Percentiles rank a stretch among this genome's conserved stretches.
Evolutionary conservation across 2,329 filamentous ascomycete genomes (phyloP).

Genomic region (Alternaria incomplexa): DNA sequence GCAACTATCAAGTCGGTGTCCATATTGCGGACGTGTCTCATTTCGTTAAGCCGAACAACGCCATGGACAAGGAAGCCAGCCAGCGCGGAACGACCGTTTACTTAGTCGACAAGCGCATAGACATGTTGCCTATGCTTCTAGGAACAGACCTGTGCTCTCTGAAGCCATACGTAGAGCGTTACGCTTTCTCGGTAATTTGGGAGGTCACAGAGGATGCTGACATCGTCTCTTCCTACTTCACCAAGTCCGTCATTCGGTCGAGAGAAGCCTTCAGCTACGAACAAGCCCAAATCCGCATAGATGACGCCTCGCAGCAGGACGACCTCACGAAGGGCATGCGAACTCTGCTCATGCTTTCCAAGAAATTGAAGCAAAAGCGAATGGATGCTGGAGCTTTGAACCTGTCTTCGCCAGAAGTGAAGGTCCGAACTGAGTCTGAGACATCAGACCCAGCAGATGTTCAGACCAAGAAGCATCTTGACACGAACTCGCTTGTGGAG

Average conservation of each 20-base stretch:
- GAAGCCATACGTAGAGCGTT: slow-evolving; percentile 93
- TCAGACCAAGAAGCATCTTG: slow-evolving; percentile 90
- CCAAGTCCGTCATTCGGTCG: slow-evolving; percentile 96
- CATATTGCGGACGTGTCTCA: slow-evolving; percentile 99
- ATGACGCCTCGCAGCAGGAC: slow-evolving; percentile 85
- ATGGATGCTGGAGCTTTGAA: slow-evolving; percentile 93
- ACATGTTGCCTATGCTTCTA: slow-evolving; percentile 97
- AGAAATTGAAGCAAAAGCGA: slow-evolving; percentile 91
- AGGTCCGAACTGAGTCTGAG: slow-evolving; percentile 92
- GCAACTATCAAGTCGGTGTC: slow-evolving; percentile 94
- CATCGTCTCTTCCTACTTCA: slow-evolving; percentile 84
- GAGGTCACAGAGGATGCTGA: slow-evolving; percentile 86
- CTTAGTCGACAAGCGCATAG: slow-evolving; percentile 97
- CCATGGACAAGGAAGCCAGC: slow-evolving; percentile 96
- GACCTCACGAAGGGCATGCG: slow-evolving; percentile 91
- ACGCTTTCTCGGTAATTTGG: slow-evolving; percentile 65
- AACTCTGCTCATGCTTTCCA: slow-evolving; percentile 83
- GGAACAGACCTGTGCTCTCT: slow-evolving; percentile 96
- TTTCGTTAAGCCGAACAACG: slow-evolving; percentile 95
- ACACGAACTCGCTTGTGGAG: slow-evolving; percentile 96
- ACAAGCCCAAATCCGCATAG: slow-evolving; percentile 90
- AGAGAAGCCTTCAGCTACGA: slow-evolving; percentile 98
- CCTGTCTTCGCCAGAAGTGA: slow-evolving; percentile 96
- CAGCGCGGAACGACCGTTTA: slow-evolving; percentile 96
- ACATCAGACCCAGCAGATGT: slow-evolving; percentile 96